These are phyloP conservation scores for Effrenium voratum DNA, from an alignment of 73 alveolate species.

Conservation along the genomic window DNA sequence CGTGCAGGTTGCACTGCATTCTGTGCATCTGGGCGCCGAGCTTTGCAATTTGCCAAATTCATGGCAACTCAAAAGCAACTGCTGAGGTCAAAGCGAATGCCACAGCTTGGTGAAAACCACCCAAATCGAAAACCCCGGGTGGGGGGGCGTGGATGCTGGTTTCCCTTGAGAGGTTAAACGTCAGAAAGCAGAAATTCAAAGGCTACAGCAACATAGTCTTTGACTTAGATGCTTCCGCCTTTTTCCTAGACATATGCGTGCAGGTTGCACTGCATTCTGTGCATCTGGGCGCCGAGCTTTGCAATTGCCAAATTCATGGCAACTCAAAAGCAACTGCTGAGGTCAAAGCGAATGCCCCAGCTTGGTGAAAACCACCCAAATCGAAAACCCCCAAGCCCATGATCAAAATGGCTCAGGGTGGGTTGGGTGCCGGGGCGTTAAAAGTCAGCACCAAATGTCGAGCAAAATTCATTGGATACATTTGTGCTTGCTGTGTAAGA, in stretches of 20 bases:
- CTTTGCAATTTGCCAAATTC: neutral
- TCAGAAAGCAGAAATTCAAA: too few species aligned
- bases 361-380: too few species aligned
- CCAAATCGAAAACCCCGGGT: too few species aligned
- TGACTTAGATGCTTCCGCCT: too few species aligned
- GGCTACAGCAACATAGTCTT: too few species aligned
- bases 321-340: too few species aligned
- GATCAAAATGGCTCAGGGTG: neutral
- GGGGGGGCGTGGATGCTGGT: too few species aligned
- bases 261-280: neutral
- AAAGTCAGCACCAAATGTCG: neutral
- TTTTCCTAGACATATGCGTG: neutral
- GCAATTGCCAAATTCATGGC: neutral
- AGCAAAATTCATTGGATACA: neutral
- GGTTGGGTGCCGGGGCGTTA: neutral
- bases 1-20: neutral
- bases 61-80: neutral
- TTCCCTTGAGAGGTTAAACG: too few species aligned
- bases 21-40: neutral
- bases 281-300: neutral
- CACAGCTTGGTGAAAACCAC: too few species aligned
- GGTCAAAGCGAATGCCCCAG: too few species aligned
- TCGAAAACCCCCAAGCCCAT: neutral
- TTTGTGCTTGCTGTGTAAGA: conserved; percentile 38
- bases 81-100: neutral